These are phyloP conservation scores for Triadica sebifera DNA, from an alignment of 345 rosid genomes.

Conservation along the genomic window DNA sequence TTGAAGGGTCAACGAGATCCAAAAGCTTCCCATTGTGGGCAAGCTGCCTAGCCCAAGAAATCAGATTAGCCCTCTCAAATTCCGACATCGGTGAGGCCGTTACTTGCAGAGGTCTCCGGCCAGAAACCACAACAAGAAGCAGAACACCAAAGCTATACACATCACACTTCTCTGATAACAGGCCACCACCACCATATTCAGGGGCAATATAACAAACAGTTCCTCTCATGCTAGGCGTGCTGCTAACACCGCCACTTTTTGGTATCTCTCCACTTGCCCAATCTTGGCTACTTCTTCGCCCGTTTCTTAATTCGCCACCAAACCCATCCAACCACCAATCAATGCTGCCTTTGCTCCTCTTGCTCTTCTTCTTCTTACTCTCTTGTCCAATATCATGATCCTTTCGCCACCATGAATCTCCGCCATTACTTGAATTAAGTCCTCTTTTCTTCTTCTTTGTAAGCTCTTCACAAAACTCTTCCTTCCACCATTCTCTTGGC, in stretches of 20 bases:
- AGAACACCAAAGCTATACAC: slow-evolving; percentile 76
- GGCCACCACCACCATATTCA: slow-evolving; percentile 72
- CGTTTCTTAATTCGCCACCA: slow-evolving; percentile 53
- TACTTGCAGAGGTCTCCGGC: slow-evolving; percentile 72
- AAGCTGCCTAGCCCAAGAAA: slow-evolving; percentile 76
- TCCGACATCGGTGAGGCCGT: slow-evolving; percentile 74
- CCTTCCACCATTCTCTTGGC: slow-evolving; percentile 89
- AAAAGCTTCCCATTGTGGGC: slow-evolving; percentile 62
- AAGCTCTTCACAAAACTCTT: slow-evolving; percentile 75
- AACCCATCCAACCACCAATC: slow-evolving; percentile 52
- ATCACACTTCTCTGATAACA: slow-evolving; percentile 66
- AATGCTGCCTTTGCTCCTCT: slow-evolving; percentile 49
- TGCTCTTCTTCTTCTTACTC: slow-evolving; percentile 42
- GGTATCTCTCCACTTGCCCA: slow-evolving; percentile 63
- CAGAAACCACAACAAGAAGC: slow-evolving; percentile 63
- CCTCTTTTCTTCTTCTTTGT: slow-evolving; percentile 53
- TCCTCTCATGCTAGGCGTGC: slow-evolving; percentile 88
- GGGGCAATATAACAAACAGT: slow-evolving; percentile 83
- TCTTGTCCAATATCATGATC: slow-evolving; percentile 44
- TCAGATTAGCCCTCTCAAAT: slow-evolving; percentile 76
- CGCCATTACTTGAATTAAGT: slow-evolving; percentile 37
- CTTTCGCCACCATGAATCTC: slow-evolving; percentile 65
- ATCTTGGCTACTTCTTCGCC: slow-evolving; percentile 55
- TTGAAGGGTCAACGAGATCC: slow-evolving; percentile 61
- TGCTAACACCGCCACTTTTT: slow-evolving; percentile 73